phyloP scores from a whole-genome alignment of 352 stramenopile species.

The Globisporangium barbulae region DNA sequence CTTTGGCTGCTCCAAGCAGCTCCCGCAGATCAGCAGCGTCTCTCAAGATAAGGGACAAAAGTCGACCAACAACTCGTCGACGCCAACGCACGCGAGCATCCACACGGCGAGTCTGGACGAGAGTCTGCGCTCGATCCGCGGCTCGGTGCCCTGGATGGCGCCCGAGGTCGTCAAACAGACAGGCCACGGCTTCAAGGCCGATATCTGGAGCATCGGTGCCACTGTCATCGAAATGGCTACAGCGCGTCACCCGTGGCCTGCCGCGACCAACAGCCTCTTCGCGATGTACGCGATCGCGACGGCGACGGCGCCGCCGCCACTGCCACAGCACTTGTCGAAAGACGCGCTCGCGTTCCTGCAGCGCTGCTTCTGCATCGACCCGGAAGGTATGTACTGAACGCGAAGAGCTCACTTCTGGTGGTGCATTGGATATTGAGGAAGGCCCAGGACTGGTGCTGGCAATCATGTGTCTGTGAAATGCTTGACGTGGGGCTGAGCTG shows the following conservation, averaged over 20 bases:
- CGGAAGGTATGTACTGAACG: slow-evolving; percentile 32
- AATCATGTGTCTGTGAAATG: no score
- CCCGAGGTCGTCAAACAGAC: slow-evolving; percentile 76
- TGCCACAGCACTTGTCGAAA: slow-evolving; percentile 45
- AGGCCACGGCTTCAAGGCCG: slow-evolving; percentile 68
- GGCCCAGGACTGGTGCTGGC: no score
- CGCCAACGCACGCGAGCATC: slow-evolving; percentile 21
- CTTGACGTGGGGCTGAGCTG: background rate
- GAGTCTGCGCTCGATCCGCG: slow-evolving; percentile 75
- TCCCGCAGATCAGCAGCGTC: slow-evolving; percentile 36
- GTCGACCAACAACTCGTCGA: background rate
- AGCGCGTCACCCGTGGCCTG: slow-evolving; percentile 63
- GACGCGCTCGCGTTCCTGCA: slow-evolving; percentile 55
- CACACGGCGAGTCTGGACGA: slow-evolving; percentile 80
- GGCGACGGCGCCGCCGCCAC: slow-evolving; percentile 40
- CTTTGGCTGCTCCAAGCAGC: slow-evolving; percentile 89
- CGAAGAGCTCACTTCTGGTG: no score
- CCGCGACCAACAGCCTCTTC: slow-evolving; percentile 52
- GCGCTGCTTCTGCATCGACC: slow-evolving; percentile 74
- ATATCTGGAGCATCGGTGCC: slow-evolving; percentile 81
- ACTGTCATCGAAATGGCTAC: slow-evolving; percentile 83
- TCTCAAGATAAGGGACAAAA: no score
- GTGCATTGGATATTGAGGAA: no score
- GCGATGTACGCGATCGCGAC: slow-evolving; percentile 74
- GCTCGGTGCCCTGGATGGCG: slow-evolving; percentile 86